Base-by-base conservation (phyloP, 78 protist species). In the Dictyostelium purpureum region DNA sequence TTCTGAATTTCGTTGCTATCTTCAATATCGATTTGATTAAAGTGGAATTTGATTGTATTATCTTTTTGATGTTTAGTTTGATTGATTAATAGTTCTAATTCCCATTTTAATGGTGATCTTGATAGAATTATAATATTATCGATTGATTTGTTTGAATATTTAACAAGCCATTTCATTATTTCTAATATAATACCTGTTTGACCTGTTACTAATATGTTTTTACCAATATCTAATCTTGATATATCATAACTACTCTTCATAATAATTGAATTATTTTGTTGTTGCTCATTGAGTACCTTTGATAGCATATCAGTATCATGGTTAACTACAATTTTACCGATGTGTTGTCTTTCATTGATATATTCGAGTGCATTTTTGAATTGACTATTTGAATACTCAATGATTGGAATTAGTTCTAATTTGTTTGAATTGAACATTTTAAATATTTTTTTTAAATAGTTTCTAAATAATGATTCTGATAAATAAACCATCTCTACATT, bases 151-250 rank as follows among this genome's bases (percentile, higher is more conserved):
- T 40, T 35, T 40, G 92, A 77, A n/a, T 59, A 54, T 35, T 57
- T 28, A 6, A 73, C 19, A 12, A 85, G 14, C 67, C 80, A 85
- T 40, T 52, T 54, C 26, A 85, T 28, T 12, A 73, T 74, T 28
- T 26, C 63, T 11, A 85, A 24, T 6, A 67, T 40, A n/a, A 85
- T 45, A 73, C 92, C 92, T 24, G 70, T 16, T 73, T 85, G 92
- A 31, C 92, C 92, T 45, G 92, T 85, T n/a, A 85, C 45, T 19
- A 85, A 57, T 6, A 81, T 5, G 4, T 37, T 67, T 40, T 40
- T 73, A 47, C 59, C 79, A 14, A 80, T 3, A 26, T 57, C 26
- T 26, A 57, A 57, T 57, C 26, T 70, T n/a, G 66, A 57, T 7
- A 57, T n/a, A 37, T 35, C 74, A 66, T 35, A 28, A 31, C 42